phyloP scores from a whole-genome alignment of 768 basidiomycete species.

The Podaxis sp. region DNA sequence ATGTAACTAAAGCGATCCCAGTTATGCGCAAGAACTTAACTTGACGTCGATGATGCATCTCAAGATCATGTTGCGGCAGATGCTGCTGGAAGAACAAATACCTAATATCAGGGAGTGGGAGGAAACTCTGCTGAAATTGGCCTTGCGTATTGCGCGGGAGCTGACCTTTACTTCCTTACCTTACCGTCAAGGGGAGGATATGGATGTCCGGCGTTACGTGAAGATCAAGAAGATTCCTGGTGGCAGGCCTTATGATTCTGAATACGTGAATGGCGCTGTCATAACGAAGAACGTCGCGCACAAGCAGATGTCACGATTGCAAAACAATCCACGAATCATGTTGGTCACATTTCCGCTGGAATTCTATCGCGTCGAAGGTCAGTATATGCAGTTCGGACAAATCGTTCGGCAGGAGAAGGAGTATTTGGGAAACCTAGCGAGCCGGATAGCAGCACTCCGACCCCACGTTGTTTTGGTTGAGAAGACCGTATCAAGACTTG shows the following conservation, averaged over 20 bases:
- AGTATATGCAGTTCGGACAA: conserved; percentile 90
- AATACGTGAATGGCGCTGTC: conserved; percentile 95
- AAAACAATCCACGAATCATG: conserved; percentile 91
- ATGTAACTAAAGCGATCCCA: conserved; percentile 23
- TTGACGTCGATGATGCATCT: conserved; percentile 85
- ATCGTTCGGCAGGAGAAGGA: conserved; percentile 91
- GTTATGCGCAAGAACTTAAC: conserved; percentile 82
- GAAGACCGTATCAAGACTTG: conserved; percentile 86
- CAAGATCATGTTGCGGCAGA: conserved; percentile 87
- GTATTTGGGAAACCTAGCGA: conserved; percentile 82
- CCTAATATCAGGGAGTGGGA: conserved; percentile 89
- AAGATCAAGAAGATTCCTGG: conserved; percentile 99
- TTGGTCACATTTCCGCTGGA: conserved; percentile 93
- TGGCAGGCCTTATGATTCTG: conserved; percentile 86
- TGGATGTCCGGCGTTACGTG: conserved; percentile 93
- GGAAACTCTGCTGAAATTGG: conserved; percentile 71
- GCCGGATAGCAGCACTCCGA: conserved; percentile 83
- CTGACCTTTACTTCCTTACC: conserved; percentile 68
- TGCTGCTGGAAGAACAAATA: conserved; percentile 77
- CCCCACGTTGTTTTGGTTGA: conserved; percentile 93
- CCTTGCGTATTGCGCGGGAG: conserved; percentile 82
- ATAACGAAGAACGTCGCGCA: conserved; percentile 98
- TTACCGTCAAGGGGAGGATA: conserved; percentile 83
- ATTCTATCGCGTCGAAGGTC: conserved; percentile 87
- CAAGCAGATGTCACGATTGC: conserved; percentile 83